These are phyloP conservation scores for Aspergillus sparsus DNA, from an alignment of 495 filamentous ascomycete genomes.

Conservation along the genomic window DNA sequence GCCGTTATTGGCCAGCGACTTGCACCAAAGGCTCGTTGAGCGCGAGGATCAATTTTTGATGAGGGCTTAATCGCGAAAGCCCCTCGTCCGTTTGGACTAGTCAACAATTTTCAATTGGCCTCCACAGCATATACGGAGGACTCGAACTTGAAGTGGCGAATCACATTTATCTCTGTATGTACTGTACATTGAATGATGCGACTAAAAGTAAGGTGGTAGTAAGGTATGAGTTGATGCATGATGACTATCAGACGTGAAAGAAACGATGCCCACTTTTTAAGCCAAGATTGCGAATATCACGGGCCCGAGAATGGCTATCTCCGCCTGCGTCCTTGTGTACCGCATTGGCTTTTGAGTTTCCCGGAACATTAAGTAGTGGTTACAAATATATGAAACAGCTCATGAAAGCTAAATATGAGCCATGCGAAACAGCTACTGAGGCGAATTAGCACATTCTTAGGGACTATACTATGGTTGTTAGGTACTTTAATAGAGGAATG, in stretches of 20 bases:
- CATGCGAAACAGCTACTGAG: not conserved
- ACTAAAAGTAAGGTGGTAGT: slow-evolving; percentile 1
- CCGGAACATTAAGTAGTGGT: not conserved
- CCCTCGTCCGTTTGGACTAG: not conserved
- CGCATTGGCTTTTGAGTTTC: not conserved
- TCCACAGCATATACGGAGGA: not conserved
- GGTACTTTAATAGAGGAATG: not conserved
- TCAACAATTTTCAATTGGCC: not conserved
- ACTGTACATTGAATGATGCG: not conserved
- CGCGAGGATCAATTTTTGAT: not conserved
- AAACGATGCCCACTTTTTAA: not conserved
- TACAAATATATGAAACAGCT: not conserved
- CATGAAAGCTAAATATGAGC: not conserved
- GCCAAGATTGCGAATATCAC: not conserved
- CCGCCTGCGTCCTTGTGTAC: not conserved
- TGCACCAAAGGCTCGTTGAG: not conserved
- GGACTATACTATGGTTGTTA: not conserved
- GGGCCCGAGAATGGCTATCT: not conserved
- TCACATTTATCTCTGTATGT: not conserved
- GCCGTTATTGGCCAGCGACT: not conserved
- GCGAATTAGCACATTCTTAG: not conserved
- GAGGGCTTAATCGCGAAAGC: not conserved
- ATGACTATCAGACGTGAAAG: slow-evolving; percentile 1
- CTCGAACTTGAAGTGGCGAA: not conserved
- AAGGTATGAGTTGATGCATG: not conserved